Conservation (phyloP, 2,329 filamentous ascomycete genomes). For the Fusarium begoniae region DNA sequence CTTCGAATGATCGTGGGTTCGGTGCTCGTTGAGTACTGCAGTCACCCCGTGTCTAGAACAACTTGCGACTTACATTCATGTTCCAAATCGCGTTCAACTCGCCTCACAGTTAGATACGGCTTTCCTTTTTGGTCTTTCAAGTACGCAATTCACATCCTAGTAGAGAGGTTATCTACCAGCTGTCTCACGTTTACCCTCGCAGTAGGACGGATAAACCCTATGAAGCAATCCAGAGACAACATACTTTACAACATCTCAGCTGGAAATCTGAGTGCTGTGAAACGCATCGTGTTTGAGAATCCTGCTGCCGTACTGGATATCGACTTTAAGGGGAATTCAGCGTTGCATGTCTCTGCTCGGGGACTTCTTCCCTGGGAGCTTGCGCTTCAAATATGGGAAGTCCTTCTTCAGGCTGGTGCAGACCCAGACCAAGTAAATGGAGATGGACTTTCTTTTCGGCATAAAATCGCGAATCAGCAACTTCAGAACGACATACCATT, state of each 20-base stretch:
- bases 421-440: not conserved
- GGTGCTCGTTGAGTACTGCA: not conserved
- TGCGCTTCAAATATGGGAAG: not conserved
- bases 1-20: not conserved
- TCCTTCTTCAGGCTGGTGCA: not conserved
- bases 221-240: not conserved
- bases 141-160: not conserved
- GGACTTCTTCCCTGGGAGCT: not conserved
- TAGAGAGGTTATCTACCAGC: not conserved
- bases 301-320: not conserved
- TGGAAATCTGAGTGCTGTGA: not conserved
- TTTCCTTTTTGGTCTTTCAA: not conserved
- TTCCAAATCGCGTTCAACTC: not conserved
- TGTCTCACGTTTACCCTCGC: not conserved
- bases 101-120: not conserved
- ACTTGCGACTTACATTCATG: not conserved
- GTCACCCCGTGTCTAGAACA: not conserved
- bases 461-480: accelerated
- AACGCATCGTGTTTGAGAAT: not conserved
- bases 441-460: not conserved
- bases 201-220: not conserved
- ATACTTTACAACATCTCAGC: accelerated
- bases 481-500: not conserved
- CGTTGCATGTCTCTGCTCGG: accelerated
- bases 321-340: not conserved